Base-by-base conservation (phyloP, 2,329 filamentous ascomycete genomes). In the Trichoderma citrinoviride region DNA sequence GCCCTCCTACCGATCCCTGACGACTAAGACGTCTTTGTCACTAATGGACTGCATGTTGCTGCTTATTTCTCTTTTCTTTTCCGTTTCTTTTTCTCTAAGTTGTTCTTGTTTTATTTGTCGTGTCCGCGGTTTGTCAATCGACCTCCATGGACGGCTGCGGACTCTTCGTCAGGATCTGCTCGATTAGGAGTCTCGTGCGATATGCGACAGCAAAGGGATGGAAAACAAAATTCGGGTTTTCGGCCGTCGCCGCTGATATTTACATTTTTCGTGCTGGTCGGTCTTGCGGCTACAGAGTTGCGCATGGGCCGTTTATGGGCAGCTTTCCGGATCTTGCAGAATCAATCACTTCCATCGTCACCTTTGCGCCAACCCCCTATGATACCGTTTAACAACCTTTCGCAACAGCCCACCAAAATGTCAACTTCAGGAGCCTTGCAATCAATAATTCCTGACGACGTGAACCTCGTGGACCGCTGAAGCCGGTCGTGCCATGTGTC, bases 341-440 rank as follows among this genome's bases (percentile, higher is more conserved):
- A 74, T 77, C 72, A 77, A 75, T 75, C 72, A 73, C 73, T 76
- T 75, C 74, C 74, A 73, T 77, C 72, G 74, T 75, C 72, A 70
- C 73, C 70, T 75, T 37, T 73, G 73, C 71, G 73, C 76, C 73
- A 74, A 75, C 68, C 71, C 73, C 74, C 71, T 70, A 74, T 77
- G 72, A 74, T 76, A 76, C 71, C 72, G 57, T 73, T 37, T 76
- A 70, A 71, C 72, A 76, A 71, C 73, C 49, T 19, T 37, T 33
- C 25, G 71, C 74, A 72, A 66, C 74, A 68, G 68, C 57, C 70
- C 75, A 73, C 68, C 73, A 76, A 69, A 41, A 71, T 73, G 71
- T 71, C 75, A 71, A 72, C 71, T 71, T 70, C 73, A 70, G 70
- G 71, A 69, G 60, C 53, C 41, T 21, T 60, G 56, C 21, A 29